phyloP scores from a whole-genome alignment of 2,329 filamentous ascomycete genomes.

The Penicillium sp. region DNA sequence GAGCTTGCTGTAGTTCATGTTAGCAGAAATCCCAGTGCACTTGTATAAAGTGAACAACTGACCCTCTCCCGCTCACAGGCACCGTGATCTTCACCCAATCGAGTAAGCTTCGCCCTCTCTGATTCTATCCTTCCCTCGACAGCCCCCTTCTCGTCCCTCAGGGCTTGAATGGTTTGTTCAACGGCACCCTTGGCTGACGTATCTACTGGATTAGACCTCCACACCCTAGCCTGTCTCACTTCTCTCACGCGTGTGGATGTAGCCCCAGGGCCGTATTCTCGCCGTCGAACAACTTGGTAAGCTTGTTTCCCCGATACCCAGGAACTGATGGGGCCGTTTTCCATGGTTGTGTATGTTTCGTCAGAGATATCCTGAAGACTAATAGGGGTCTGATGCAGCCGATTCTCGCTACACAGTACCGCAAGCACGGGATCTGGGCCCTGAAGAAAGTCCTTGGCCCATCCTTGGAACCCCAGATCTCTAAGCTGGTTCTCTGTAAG shows the following conservation, averaged over 20 bases:
- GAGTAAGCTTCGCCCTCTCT: constrained; percentile 34
- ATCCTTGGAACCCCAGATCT: constrained; percentile 74
- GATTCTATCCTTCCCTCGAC: constrained; percentile 33
- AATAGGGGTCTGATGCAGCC: constrained; percentile 71
- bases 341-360: constrained; percentile 70
- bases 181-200: constrained; percentile 61
- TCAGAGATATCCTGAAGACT: constrained; percentile 67
- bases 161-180: constrained; percentile 53
- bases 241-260: constrained; percentile 70
- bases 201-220: constrained; percentile 80
- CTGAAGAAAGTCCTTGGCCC: constrained; percentile 76
- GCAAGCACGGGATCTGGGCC: constrained; percentile 84
- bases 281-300: constrained; percentile 71
- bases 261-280: constrained; percentile 78
- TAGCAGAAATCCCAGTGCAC: constrained; percentile 3
- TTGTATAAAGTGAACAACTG: constrained; percentile 20
- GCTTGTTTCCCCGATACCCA: constrained; percentile 72
- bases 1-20: constrained; percentile 28
- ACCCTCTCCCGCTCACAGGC: constrained; percentile 50
- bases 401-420: constrained; percentile 80
- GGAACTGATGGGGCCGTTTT: constrained; percentile 61
- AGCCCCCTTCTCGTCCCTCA: constrained; percentile 48
- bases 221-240: constrained; percentile 67
- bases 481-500: constrained; percentile 61
- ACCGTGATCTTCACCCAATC: constrained; percentile 28